Percentiles rank a stretch among this genome's conserved stretches.
These are phyloP conservation scores for Carpinus fangiana DNA, from an alignment of 306 rosid genomes.

Conservation along the genomic window DNA sequence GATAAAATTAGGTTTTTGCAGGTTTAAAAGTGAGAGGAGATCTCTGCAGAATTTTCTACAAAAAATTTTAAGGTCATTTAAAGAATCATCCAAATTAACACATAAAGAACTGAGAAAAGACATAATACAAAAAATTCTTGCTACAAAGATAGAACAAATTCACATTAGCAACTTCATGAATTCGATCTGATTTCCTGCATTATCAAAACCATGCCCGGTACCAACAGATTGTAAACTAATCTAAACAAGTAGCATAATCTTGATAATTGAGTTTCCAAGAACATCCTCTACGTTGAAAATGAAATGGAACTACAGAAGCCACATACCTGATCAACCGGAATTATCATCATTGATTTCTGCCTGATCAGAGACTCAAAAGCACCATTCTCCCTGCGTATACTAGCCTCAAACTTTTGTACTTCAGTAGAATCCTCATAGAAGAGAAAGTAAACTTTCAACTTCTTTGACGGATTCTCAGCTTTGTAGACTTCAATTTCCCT, in stretches of 20 bases:
- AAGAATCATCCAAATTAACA: background rate
- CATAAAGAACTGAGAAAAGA: background rate
- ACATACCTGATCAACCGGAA: slow-evolving; percentile 90
- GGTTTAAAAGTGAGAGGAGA: background rate
- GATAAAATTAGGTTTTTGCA: background rate
- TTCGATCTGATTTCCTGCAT: background rate
- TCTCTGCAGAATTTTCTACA: background rate
- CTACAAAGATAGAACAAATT: background rate
- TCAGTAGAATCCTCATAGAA: slow-evolving; percentile 95
- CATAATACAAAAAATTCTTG: background rate
- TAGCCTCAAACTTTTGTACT: slow-evolving; percentile 91
- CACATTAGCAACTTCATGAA: background rate
- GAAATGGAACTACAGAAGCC: background rate
- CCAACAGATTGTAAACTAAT: background rate
- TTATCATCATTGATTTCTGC: slow-evolving; percentile 96
- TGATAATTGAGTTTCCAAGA: background rate
- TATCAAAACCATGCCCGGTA: background rate
- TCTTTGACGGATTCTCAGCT: slow-evolving; percentile 73
- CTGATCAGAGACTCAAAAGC: slow-evolving; percentile 97
- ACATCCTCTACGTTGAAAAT: background rate
- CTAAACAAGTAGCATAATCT: background rate
- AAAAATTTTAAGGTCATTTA: background rate
- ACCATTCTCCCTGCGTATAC: slow-evolving; percentile 88
- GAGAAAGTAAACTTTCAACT: slow-evolving; percentile 78
- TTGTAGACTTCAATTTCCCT: slow-evolving; percentile 87